Base-by-base conservation (phyloP, 2,329 filamentous ascomycete genomes). In the Xylariaceae sp. region DNA sequence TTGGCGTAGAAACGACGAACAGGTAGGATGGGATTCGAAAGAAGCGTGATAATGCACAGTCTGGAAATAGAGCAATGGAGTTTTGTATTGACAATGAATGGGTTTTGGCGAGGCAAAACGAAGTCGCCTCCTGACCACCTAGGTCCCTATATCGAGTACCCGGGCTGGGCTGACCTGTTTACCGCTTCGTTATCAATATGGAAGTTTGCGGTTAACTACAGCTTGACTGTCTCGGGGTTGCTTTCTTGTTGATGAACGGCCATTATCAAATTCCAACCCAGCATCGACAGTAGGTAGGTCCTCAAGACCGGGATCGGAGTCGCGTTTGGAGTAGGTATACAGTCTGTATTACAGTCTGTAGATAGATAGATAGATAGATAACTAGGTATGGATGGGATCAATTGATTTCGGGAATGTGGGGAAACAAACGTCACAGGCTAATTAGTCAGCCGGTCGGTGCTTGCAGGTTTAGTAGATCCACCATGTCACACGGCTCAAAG, bases 61-160 rank as follows among this genome's bases (percentile, higher is more conserved):
- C 19, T 54, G 42, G 3, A 44, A 27, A 12, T 30, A 27, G 42
- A 44, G 19, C 19, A 30, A 29, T 44, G 42, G 26, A 19, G 39
- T 4, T 40, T 19, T 40, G 35, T 39, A 26, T 53, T 19, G 39
- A 41, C 40, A 47, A 45, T 30, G 32, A 32, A 29, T n/a, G 40
- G n/a, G 51, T 49, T 47, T 53, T 49, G 53, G 56, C 53, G 53
- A 45, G 50, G 53, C 35, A 42, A 50, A 47, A 30, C 19, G 8
- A 31, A 27, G 41, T 39, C 44, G 34, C 42, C 39, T 9, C 30
- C 39, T 51, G 26, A 31, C 39, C 32, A 49, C 11, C n/a, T 19
- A 32, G 42, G 42, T 9, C 32, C 6, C 26, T n/a, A 9, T 48
- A 30, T 5, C 31, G 7, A 34, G 30, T 48, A 19, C 6, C 31